A percentile compares a stretch with the other conserved stretches of the same genome.
Conservation (phyloP, 2,329 filamentous ascomycete species). For the Phyllosticta citriasiana region DNA sequence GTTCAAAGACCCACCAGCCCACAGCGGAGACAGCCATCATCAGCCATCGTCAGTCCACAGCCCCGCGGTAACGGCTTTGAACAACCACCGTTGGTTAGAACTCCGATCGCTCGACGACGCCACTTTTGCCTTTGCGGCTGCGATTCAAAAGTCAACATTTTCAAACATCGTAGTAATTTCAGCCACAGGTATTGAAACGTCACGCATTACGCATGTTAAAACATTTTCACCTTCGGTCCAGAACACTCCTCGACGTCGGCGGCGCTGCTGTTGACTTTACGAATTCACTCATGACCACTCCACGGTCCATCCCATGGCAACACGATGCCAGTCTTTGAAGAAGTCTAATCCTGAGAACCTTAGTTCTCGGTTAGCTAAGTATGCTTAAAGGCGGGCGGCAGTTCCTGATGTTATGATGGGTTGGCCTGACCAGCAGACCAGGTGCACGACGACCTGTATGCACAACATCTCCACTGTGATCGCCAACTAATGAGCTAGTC, state of each 20-base stretch:
- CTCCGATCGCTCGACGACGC: not conserved
- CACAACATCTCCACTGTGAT: not conserved
- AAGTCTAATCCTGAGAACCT: not conserved
- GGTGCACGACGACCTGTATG: not conserved
- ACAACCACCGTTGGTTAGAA: not conserved
- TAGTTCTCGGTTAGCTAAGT: not conserved
- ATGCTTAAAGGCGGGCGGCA: not conserved
- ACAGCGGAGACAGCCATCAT: not conserved
- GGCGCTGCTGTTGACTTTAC: not conserved
- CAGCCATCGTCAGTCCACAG: not conserved
- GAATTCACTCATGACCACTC: not conserved
- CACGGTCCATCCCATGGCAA: not conserved
- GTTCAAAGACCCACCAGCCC: not conserved
- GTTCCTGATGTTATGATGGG: not conserved
- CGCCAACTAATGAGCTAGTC: not conserved
- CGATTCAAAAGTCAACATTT: not conserved
- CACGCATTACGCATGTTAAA: not conserved
- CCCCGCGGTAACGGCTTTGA: not conserved
- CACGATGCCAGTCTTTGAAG: not conserved
- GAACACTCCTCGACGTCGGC: not conserved
- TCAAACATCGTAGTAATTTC: not conserved
- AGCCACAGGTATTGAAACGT: not conserved
- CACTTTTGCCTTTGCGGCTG: not conserved
- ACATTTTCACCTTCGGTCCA: not conserved
- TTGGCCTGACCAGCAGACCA: not conserved